Evolutionary conservation across 2,329 filamentous ascomycete genomes (phyloP).

Genomic region (Beauveria sp.): DNA sequence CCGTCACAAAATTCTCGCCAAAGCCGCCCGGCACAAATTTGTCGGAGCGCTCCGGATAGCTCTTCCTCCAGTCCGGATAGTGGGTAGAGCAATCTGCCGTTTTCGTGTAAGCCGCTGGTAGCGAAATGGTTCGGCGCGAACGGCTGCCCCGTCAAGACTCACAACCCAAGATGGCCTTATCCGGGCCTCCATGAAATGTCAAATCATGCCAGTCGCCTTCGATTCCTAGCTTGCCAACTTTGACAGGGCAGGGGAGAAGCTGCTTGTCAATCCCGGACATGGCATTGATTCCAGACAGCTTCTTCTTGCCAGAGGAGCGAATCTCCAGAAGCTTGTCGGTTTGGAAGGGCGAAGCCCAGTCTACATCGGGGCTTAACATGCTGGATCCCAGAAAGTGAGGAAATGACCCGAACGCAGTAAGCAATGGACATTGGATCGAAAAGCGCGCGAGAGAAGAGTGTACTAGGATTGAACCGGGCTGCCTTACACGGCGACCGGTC

Average conservation of each 20-base stretch:
- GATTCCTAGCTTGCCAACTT: constrained; percentile 42
- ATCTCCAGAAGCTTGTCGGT: constrained; percentile 48
- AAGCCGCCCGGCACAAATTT: constrained; percentile 52
- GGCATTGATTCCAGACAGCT: constrained; percentile 42
- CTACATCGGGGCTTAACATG: constrained; percentile 20
- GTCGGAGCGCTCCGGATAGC: constrained; percentile 42
- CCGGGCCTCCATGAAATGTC: constrained; percentile 52
- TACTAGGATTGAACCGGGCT: neutral
- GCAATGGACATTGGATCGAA: neutral
- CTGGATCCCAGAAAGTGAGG: neutral
- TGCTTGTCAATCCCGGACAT: constrained; percentile 51
- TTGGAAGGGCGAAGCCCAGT: constrained; percentile 35
- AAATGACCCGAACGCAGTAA: neutral
- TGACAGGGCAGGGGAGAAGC: constrained; percentile 34
- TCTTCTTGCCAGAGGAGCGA: constrained; percentile 49
- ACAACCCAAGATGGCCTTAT: constrained; percentile 57
- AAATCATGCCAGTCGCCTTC: constrained; percentile 55
- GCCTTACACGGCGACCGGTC: constrained; percentile 3
- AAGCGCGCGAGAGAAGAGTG: neutral
- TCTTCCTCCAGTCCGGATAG: constrained; percentile 46
- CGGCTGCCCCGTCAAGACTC: constrained; percentile 19
- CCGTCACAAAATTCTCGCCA: constrained; percentile 56
- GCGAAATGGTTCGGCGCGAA: neutral
- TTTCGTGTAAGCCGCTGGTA: neutral
- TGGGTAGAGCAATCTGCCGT: constrained; percentile 50